Percentiles rank a stretch among this genome's conserved stretches.
phyloP scores from a whole-genome alignment of 306 rosid genomes.

The Comarum palustre region DNA sequence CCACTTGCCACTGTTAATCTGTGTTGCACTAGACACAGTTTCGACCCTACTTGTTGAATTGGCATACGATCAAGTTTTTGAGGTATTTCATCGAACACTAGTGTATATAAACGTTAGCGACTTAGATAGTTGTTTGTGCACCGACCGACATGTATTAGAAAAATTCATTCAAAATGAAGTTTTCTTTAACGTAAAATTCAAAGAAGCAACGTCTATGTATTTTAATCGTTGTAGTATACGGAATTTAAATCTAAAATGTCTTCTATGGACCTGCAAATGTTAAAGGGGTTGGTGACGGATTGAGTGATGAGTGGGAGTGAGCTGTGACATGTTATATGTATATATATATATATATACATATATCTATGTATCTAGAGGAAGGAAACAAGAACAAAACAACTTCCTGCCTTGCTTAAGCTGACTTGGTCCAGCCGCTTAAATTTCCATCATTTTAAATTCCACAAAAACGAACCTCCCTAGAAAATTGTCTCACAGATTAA shows the following conservation, averaged over 20 bases:
- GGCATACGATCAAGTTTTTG: not conserved
- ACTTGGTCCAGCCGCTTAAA: not conserved
- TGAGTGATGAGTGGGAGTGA: not conserved
- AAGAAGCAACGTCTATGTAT: not conserved
- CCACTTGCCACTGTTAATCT: not conserved
- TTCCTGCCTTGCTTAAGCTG: not conserved
- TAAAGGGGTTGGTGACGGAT: not conserved
- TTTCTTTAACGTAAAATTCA: no score
- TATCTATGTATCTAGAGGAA: not conserved
- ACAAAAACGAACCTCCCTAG: constrained; percentile 15
- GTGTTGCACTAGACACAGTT: not conserved
- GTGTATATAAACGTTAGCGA: not conserved
- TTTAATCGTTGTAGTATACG: not conserved
- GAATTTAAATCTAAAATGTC: not conserved
- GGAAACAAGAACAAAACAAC: not conserved
- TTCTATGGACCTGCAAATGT: not conserved
- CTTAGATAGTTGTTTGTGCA: no score
- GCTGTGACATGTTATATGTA: not conserved
- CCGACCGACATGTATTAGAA: no score
- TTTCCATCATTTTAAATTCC: constrained; percentile 10
- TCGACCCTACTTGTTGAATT: not conserved
- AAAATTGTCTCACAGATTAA: not conserved
- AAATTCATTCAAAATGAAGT: no score
- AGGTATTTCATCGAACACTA: not conserved
- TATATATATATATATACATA: no score